Percentiles rank a stretch among this genome's conserved stretches.
These are phyloP conservation scores for Oidiodendron maius DNA, from an alignment of 495 filamentous ascomycete genomes.

Conservation along the genomic window DNA sequence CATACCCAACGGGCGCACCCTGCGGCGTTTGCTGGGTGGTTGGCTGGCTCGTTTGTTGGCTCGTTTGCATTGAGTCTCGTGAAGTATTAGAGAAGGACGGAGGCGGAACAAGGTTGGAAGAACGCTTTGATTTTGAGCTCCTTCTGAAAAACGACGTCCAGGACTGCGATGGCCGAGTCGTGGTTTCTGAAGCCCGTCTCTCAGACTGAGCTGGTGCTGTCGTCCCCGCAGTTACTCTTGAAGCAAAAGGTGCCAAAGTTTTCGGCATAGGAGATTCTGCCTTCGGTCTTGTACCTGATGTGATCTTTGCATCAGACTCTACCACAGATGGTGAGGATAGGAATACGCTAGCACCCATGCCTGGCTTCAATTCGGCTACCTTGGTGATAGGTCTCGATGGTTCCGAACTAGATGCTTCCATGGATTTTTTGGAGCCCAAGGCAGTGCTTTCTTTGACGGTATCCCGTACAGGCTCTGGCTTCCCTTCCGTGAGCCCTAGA, in stretches of 20 bases:
- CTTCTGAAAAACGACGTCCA: not conserved
- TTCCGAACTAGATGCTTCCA: constrained; percentile 18
- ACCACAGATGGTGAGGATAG: constrained; percentile 45
- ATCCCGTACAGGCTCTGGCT: constrained; percentile 5
- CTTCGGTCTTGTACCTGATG: constrained; percentile 46
- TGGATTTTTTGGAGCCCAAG: constrained; percentile 19
- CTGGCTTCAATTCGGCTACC: constrained; percentile 36
- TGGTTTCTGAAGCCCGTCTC: constrained; percentile 35
- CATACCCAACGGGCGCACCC: constrained; percentile 25
- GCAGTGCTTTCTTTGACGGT: constrained; percentile 14
- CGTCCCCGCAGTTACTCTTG: constrained; percentile 5
- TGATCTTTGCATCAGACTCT: constrained; percentile 37
- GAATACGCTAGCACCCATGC: constrained; percentile 51
- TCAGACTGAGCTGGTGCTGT: constrained; percentile 27
- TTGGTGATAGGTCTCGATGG: constrained; percentile 38
- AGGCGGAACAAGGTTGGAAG: constrained; percentile 46
- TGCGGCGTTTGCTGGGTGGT: constrained; percentile 13
- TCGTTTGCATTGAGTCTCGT: constrained; percentile 60
- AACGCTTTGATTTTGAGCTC: constrained; percentile 43
- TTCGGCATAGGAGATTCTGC: constrained; percentile 53
- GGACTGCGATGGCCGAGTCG: constrained; percentile 32
- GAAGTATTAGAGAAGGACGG: constrained; percentile 77
- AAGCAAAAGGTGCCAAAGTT: constrained; percentile 21
- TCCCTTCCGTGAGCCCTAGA: constrained; percentile 29
- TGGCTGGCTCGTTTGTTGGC: no score